phyloP scores from a whole-genome alignment of 1,284 basidiomycete genomes.

The Puccinia horiana region DNA sequence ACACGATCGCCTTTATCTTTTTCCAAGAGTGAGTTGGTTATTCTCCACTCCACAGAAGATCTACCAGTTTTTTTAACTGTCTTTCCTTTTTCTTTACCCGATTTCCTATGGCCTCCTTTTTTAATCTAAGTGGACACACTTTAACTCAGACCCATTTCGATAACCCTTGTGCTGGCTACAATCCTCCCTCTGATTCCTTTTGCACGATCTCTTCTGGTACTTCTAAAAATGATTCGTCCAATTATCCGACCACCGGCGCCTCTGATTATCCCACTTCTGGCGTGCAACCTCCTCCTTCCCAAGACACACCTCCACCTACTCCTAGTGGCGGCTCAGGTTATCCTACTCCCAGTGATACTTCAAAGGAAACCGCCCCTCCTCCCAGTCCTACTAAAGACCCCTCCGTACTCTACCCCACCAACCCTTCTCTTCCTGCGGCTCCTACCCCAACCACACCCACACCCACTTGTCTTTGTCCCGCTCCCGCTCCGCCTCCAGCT shows the following conservation, averaged over 20 bases:
- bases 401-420: neutral
- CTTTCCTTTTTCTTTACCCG: neutral
- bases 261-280: constrained; percentile 8
- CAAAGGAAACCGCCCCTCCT: neutral
- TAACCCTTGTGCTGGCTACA: constrained; percentile 42
- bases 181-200: constrained; percentile 31
- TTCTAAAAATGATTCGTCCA: neutral
- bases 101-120: too few relatives aligned
- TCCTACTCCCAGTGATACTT: neutral
- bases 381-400: neutral
- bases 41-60: too few relatives aligned
- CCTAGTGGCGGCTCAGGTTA: neutral
- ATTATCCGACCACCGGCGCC: constrained; percentile 10
- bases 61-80: neutral
- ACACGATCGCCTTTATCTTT: constrained; percentile 46
- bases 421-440: neutral
- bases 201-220: constrained; percentile 16
- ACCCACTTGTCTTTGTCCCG: constrained; percentile 6
- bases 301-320: neutral
- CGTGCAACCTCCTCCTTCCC: neutral
- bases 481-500: too few relatives aligned
- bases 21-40: constrained; percentile 29
- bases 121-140: constrained; percentile 27
- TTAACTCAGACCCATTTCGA: constrained; percentile 46
- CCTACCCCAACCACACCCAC: neutral